Percentiles rank a stretch among this genome's conserved stretches.
Evolutionary conservation across 1,139 yeast species (phyloP).

Genomic region (Suhomyces maxii): DNA sequence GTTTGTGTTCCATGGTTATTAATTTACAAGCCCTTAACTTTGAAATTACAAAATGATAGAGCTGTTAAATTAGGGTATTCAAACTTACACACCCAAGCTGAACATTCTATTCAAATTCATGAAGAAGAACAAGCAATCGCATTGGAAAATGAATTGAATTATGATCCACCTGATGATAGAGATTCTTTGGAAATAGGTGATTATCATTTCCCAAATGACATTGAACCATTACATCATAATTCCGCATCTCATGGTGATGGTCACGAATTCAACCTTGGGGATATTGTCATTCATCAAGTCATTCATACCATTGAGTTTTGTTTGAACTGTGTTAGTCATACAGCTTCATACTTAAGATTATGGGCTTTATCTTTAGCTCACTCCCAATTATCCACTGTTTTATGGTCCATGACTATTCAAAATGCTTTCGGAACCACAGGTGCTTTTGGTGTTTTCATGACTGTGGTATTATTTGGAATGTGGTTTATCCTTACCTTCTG

Average conservation of each 20-base stretch:
- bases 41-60: conserved; percentile 28
- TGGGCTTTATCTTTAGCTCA: conserved; percentile 99
- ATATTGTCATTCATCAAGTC: conserved; percentile 94
- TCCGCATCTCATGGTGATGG: conserved; percentile 33
- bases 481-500: conserved; percentile 93
- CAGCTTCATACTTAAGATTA: conserved; percentile 92
- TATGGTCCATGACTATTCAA: conserved; percentile 94
- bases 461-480: conserved; percentile 81
- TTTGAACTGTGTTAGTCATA: conserved; percentile 94
- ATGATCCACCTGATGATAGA: conserved; percentile 19
- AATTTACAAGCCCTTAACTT: conserved; percentile 79
- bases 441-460: conserved; percentile 62
- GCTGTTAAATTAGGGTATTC: conserved; percentile 34
- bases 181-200: conserved; percentile 35
- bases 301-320: conserved; percentile 98
- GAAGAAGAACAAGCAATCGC: conserved; percentile 36
- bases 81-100: conserved; percentile 35
- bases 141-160: conserved; percentile 20
- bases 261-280: conserved; percentile 74
- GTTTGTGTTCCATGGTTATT: conserved; percentile 95
- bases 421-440: conserved; percentile 80
- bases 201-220: conserved; percentile 46
- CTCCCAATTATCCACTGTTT: conserved; percentile 88
- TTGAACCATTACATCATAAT: conserved; percentile 42
- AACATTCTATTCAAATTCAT: conserved; percentile 33